phyloP scores from a whole-genome alignment of 345 rosid genomes.

The Gossypium turneri region DNA sequence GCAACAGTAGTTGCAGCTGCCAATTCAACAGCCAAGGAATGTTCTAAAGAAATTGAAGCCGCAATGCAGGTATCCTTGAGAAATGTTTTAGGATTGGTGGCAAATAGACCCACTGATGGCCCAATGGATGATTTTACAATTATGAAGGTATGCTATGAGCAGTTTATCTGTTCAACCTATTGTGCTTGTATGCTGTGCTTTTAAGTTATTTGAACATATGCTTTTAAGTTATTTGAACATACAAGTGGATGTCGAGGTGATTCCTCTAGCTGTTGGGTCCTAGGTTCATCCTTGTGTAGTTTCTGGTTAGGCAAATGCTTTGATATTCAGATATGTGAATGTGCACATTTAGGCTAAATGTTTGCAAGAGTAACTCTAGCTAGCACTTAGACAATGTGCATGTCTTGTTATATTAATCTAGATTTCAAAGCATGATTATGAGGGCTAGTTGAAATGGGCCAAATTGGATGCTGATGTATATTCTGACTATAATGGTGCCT shows the following conservation, averaged over 20 bases:
- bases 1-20: slow-evolving; percentile 97
- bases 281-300: background rate
- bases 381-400: background rate
- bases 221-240: background rate
- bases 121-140: slow-evolving; percentile 91
- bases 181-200: background rate
- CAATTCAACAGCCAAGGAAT: slow-evolving; percentile 88
- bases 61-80: slow-evolving; percentile 98
- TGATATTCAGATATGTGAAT: background rate
- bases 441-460: background rate
- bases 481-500: background rate
- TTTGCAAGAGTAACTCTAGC: background rate
- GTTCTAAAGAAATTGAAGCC: slow-evolving; percentile 95
- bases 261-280: background rate
- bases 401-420: background rate
- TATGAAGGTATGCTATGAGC: slow-evolving; percentile 59
- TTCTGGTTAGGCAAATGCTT: background rate
- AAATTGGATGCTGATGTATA: background rate
- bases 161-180: slow-evolving; percentile 2
- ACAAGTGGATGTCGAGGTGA: background rate
- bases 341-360: background rate
- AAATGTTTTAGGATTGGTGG: slow-evolving; percentile 67
- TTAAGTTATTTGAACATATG: background rate
- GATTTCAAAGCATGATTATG: background rate
- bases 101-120: slow-evolving; percentile 58